phyloP scores from a whole-genome alignment of 371 early-diverging fungal species.

The Mucor racemosus region DNA sequence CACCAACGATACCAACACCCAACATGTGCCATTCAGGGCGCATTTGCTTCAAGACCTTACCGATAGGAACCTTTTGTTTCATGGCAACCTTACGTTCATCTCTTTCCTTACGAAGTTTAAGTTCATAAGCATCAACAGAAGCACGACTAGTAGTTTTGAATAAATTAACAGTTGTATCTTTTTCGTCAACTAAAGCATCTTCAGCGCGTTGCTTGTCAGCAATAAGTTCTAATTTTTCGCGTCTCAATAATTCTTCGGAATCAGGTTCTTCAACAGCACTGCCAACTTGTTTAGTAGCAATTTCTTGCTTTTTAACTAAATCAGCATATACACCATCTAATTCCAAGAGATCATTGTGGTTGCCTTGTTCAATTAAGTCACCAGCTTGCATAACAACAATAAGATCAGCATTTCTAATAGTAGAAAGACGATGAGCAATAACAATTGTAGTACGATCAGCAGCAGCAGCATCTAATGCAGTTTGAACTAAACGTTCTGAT shows the following conservation, averaged over 20 bases:
- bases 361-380: slow-evolving; percentile 72
- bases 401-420: slow-evolving; percentile 79
- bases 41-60: slow-evolving; percentile 42
- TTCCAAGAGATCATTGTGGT: slow-evolving; percentile 66
- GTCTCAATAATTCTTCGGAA: slow-evolving; percentile 37
- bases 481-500: slow-evolving; percentile 83
- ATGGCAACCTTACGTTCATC: slow-evolving; percentile 45
- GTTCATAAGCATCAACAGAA: slow-evolving; percentile 53
- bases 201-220: slow-evolving; percentile 19
- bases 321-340: slow-evolving; percentile 60
- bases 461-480: slow-evolving; percentile 79
- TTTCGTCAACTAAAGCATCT: slow-evolving; percentile 30
- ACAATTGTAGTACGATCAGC: slow-evolving; percentile 87
- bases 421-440: slow-evolving; percentile 90
- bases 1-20: slow-evolving; percentile 47
- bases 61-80: slow-evolving; percentile 55
- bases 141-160: slow-evolving; percentile 41
- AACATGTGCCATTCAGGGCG: slow-evolving; percentile 47
- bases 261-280: slow-evolving; percentile 26
- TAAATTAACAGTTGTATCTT: slow-evolving; percentile 28
- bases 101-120: slow-evolving; percentile 51
- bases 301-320: slow-evolving; percentile 63
- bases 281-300: slow-evolving; percentile 37
- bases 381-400: slow-evolving; percentile 85
- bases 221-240: slow-evolving; percentile 43